Conservation (phyloP, 192 early-diverging fungal species). For the Neocallimastix lanati region DNA sequence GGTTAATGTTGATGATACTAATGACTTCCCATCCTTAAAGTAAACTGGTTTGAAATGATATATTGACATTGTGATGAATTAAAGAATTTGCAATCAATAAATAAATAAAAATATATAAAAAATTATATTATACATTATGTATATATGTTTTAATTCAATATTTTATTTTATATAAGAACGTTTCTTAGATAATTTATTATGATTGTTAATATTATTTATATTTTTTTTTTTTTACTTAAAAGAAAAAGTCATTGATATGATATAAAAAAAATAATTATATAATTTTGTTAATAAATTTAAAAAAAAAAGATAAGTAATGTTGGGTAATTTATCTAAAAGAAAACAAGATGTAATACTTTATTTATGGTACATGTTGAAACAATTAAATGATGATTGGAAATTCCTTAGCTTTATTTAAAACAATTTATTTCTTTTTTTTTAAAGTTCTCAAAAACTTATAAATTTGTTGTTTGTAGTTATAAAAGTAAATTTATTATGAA, state of each 20-base stretch:
- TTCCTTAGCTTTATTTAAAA: no score
- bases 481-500: no score
- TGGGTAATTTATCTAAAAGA: no score
- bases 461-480: no score
- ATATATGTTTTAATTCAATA: not conserved
- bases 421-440: no score
- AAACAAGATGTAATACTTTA: no score
- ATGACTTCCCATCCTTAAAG: not conserved
- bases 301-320: not conserved
- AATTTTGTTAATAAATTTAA: not conserved
- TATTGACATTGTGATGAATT: not conserved
- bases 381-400: no score
- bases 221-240: not conserved
- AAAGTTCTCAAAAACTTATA: no score
- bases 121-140: not conserved
- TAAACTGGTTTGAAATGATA: not conserved
- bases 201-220: not conserved
- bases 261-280: not conserved
- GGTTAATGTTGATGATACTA: not conserved
- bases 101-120: not conserved
- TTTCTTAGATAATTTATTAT: not conserved
- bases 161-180: not conserved
- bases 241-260: not conserved
- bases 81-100: not conserved
- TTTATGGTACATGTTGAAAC: no score